Evolutionary conservation across 2,329 filamentous ascomycete species (phyloP).

Genomic region (Aspergillus aculeatus): DNA sequence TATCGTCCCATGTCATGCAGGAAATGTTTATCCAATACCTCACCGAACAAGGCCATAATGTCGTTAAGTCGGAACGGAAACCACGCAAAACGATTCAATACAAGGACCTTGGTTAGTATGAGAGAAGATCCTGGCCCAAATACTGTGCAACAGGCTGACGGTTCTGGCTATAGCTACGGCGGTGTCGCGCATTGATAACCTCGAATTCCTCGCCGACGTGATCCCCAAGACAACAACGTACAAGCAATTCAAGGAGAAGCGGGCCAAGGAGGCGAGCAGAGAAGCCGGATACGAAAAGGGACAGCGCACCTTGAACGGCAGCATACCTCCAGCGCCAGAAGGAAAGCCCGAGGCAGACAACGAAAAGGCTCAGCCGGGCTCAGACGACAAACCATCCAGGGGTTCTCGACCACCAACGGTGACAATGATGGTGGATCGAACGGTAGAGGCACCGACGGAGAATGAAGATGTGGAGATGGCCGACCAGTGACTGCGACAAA

Average conservation of each 20-base stretch:
- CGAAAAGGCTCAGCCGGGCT: conserved; percentile 14
- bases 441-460: conserved; percentile 46
- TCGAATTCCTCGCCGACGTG: conserved; percentile 90
- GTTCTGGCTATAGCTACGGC: conserved; percentile 63
- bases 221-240: conserved; percentile 83
- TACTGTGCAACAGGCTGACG: conserved; percentile 9
- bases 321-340: conserved; percentile 16
- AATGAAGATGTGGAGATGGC: conserved; percentile 58
- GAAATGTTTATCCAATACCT: conserved; percentile 97
- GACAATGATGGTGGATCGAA: conserved; percentile 56
- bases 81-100: conserved; percentile 94
- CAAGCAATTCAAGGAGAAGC: conserved; percentile 71
- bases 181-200: conserved; percentile 82
- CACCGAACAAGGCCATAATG: conserved; percentile 77
- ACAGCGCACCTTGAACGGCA: conserved; percentile 39
- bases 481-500: conserved; percentile 29
- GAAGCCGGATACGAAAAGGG: conserved; percentile 37
- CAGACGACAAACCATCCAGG: conserved; percentile 23
- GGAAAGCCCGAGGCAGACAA: conserved; percentile 25
- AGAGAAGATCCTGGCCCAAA: neutral
- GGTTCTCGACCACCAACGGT: conserved; percentile 37
- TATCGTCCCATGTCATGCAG: conserved; percentile 42
- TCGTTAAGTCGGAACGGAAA: conserved; percentile 87
- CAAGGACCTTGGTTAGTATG: conserved; percentile 73
- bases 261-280: conserved; percentile 38